Conservation (phyloP, 1,284 basidiomycete species). For the Mycosarcoma maydis region DNA sequence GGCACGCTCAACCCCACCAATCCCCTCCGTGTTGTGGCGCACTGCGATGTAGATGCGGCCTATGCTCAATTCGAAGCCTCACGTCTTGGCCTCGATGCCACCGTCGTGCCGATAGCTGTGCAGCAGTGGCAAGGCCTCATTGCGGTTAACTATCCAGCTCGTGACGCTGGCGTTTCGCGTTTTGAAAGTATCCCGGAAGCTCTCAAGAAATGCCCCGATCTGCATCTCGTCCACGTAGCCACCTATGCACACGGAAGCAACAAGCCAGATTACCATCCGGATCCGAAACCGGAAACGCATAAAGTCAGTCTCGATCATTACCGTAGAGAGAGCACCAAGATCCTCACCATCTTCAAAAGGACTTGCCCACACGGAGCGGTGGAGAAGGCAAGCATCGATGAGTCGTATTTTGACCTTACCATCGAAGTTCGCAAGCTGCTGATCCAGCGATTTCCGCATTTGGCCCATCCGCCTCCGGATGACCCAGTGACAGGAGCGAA, state of each 20-base stretch:
- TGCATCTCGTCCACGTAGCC: slow-evolving; percentile 89
- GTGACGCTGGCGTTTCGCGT: slow-evolving; percentile 86
- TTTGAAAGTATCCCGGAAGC: slow-evolving; percentile 54
- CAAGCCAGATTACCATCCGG: slow-evolving; percentile 84
- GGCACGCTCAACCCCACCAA: slow-evolving; percentile 64
- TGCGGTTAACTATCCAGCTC: slow-evolving; percentile 94
- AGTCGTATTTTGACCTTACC: slow-evolving; percentile 65
- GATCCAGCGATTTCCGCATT: slow-evolving; percentile 73
- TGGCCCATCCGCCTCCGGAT: slow-evolving; percentile 68
- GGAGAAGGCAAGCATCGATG: slow-evolving; percentile 74
- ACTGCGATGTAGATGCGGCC: slow-evolving; percentile 76
- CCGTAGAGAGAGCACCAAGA: slow-evolving; percentile 86
- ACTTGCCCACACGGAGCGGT: slow-evolving; percentile 75
- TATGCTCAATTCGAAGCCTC: slow-evolving; percentile 81
- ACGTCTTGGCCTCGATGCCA: slow-evolving; percentile 77
- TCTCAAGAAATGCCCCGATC: slow-evolving; percentile 84
- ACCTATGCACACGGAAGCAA: slow-evolving; percentile 74
- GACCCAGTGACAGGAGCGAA: slow-evolving; percentile 56
- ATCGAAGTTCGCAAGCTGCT: slow-evolving; percentile 62
- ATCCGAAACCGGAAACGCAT: slow-evolving; percentile 84
- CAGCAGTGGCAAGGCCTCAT: slow-evolving; percentile 88
- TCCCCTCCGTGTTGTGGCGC: slow-evolving; percentile 74
- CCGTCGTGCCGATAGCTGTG: slow-evolving; percentile 82
- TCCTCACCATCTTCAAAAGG: slow-evolving; percentile 85
- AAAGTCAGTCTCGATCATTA: slow-evolving; percentile 97